These are phyloP conservation scores for Annulohypoxylon bovei DNA, from an alignment of 495 filamentous ascomycete genomes.

Conservation along the genomic window DNA sequence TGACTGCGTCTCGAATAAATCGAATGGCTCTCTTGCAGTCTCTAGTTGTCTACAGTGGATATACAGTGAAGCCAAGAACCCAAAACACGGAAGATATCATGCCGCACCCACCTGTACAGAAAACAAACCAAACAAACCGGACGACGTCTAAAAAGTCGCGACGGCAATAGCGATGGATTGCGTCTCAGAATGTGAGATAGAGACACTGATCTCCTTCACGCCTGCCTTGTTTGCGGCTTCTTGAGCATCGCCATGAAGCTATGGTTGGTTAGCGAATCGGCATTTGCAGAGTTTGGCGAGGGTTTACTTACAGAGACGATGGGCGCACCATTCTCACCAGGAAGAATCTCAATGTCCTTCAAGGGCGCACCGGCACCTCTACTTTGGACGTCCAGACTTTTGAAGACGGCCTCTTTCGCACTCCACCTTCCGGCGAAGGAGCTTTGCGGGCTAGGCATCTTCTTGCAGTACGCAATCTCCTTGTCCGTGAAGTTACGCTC, in stretches of 20 bases:
- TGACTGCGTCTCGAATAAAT: constrained; percentile 16
- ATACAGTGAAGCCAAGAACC: constrained; percentile 39
- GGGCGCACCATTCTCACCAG: constrained; percentile 82
- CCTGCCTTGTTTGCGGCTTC: constrained; percentile 82
- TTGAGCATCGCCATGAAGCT: constrained; percentile 88
- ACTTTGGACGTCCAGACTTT: constrained; percentile 87
- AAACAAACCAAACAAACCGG: constrained; percentile 4
- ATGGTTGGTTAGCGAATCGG: constrained; percentile 53
- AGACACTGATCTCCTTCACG: constrained; percentile 86
- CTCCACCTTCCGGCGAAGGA: constrained; percentile 95
- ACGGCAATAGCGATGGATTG: constrained; percentile 95
- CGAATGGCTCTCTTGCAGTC: neutral
- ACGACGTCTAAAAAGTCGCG: constrained; percentile 67
- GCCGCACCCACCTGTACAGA: constrained; percentile 27
- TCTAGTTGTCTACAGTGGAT: constrained; percentile 35
- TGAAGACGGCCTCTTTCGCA: constrained; percentile 99
- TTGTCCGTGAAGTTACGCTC: constrained; percentile 89
- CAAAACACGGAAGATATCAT: constrained; percentile 29
- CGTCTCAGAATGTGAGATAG: constrained; percentile 91
- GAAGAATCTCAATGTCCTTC: constrained; percentile 93
- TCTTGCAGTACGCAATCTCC: constrained; percentile 86
- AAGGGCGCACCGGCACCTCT: constrained; percentile 88
- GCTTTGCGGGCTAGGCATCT: constrained; percentile 76
- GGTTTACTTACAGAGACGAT: constrained; percentile 76
- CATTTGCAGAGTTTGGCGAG: neutral